Evolutionary conservation across 2,329 filamentous ascomycete species (phyloP), one percentile per base, ranked within the genome.

Genomic region (Geosmithia putterillii): DNA sequence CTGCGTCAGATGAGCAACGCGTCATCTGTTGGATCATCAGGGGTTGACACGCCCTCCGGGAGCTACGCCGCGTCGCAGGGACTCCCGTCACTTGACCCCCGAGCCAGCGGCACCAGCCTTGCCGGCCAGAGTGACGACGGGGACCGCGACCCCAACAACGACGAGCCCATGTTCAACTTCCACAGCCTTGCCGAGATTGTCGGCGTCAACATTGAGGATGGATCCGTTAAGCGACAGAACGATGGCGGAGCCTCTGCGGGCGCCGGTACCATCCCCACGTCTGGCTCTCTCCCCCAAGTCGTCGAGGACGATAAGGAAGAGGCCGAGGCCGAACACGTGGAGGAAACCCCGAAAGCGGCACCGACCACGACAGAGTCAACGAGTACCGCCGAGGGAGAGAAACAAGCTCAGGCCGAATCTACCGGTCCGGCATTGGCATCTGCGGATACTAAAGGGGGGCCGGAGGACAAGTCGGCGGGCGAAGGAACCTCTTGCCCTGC

Each of bases 81-180:
- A 10, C 37, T 52, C 2, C 65, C 69, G 5, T 58, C 51, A 7
- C 67, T 69, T 36, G 66, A 72, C 38, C 71, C 75, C 0, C 72
- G 68, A 40, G 69, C 67, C 1, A 81, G 76, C 48, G 73, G 71
- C 38, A 58, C 76, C 2, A 43, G 42, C 32, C 22, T 40, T 8
- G 66, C 63, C 9, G 64, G 58, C 15, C 63, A 64, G 44, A 67
- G 65, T 44, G 65, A 69, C 17, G 67, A 69, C 10, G 66, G 67
- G 12, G 73, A 78, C 20, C 61, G 66, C 7, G 72, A 74, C 20
- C 66, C 70, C 4, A 68, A 71, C 14, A 50, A 67, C 44, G n/a
- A n/a, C n/a, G 89, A 95, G 56, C 78, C 87, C 3, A 79, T 95
- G 75, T 92, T 94, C 62, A 95, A 95, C 59, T 95, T 95, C 57